Evolutionary conservation across 164 flowering plant genomes (phyloP), one percentile per base, ranked within the genome.

Genomic region (Buxus sempervirens): DNA sequence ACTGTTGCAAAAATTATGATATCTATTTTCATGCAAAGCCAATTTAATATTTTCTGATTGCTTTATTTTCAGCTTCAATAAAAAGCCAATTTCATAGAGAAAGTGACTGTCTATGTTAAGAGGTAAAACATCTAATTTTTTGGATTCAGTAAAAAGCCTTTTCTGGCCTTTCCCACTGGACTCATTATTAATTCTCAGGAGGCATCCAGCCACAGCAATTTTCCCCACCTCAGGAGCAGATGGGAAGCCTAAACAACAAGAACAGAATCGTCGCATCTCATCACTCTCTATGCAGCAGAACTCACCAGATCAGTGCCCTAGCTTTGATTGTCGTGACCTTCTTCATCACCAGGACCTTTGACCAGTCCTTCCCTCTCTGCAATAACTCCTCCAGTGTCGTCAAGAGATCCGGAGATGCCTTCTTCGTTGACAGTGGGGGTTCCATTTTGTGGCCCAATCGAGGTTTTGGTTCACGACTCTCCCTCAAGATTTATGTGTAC

Each of bases 401-500:
- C 62, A 36, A 66, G 18, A 64, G 58, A 6, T 27, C 28, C 18
- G 69, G 53, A 9, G 60, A 38, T 54, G 51, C 24, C 45, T 65
- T 26, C 38, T 64, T 71, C 18, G 48, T 64, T n/a, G n/a, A 66
- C 48, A 58, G 65, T 75, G 63, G 64, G 42, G 81, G 76, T 7
- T 70, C 73, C 20, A 16, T 78, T 32, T 49, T 65, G 1, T 93
- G 96, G 96, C 93, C 96, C 4, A 70, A 77, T 9, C 60, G 84
- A 9, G 96, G 98, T 2, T 90, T 82, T 63, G 96, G 96, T 9
- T 58, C 85, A 38, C 78, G 68, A 27, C 77, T 88, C 48, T 73
- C 76, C 56, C 76, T 95, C 69, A 90, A 81, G 81, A 88, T 95
- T 76, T 95, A 95, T 74, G 93, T 95, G 61, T 95, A 95, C 70